phyloP scores from a whole-genome alignment of 495 filamentous ascomycete genomes.

The Hypoxylon subgilvum region DNA sequence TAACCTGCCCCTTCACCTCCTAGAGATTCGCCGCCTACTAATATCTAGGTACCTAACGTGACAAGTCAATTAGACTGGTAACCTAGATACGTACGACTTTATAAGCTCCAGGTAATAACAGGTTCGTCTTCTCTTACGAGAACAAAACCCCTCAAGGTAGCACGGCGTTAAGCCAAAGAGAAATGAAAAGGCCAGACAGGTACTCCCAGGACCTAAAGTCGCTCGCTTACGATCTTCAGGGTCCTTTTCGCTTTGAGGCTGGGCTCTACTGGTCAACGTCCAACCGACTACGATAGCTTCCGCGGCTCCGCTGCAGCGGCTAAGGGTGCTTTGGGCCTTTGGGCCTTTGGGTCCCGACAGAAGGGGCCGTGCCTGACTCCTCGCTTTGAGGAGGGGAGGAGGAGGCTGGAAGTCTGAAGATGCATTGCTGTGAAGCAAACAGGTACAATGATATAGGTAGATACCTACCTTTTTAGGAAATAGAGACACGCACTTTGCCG shows the following conservation, averaged over 20 bases:
- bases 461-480: too few relatives aligned
- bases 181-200: neutral
- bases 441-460: too few relatives aligned
- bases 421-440: neutral
- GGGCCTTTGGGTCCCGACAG: too few relatives aligned
- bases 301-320: slow-evolving; percentile 23
- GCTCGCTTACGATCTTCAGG: slow-evolving; percentile 17
- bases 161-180: neutral
- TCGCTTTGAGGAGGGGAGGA: neutral
- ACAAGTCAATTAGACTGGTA: too few relatives aligned
- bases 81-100: too few relatives aligned
- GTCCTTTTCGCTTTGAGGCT: slow-evolving; percentile 13
- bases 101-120: too few relatives aligned
- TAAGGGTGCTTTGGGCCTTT: slow-evolving; percentile 14
- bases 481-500: too few relatives aligned
- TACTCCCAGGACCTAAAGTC: neutral
- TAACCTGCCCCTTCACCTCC: too few relatives aligned
- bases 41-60: too few relatives aligned
- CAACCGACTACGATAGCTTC: slow-evolving; percentile 9
- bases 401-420: slow-evolving; percentile 14
- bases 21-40: too few relatives aligned
- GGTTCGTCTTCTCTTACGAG: too few relatives aligned
- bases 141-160: too few relatives aligned
- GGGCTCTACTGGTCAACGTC: neutral
- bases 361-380: neutral